Evolutionary conservation across 2,329 filamentous ascomycete species (phyloP), one percentile per base, ranked within the genome.

Genomic region (Albifimbria verrucaria): DNA sequence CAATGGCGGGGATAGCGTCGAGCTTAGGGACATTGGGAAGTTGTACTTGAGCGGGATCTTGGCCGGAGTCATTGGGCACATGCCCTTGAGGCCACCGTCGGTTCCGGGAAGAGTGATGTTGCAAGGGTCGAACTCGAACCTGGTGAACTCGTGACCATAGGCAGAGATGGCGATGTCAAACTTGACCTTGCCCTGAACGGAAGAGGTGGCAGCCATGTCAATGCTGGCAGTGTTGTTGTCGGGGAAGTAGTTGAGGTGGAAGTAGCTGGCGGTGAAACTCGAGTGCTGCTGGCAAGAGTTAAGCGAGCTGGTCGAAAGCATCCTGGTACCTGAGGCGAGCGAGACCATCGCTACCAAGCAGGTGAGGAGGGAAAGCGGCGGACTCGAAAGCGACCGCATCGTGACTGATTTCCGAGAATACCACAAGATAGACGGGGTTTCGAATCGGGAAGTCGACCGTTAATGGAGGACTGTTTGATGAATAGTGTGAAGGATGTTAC

Each of bases 61-160:
- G 59, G 91, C 92, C 9, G 90, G 84, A 58, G 85, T 88, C 92
- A 97, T 96, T 54, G 92, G 92, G 72, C 93, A 97, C 64, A 97
- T 81, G 69, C 91, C 90, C 55, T 78, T 72, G 56, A 95, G 77
- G 57, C 82, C 78, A 25, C 21, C 17, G 22, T 23, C 4, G 15
- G 12, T 39, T 39, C 32, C 32, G 18, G 32, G 6, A 4, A 39
- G 12, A 5, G 5, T 15, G 53, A 78, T 75, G 24, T 81, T 73
- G 77, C 93, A 97, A 45, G 93, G 93, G 66, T 96, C 77, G 60
- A 97, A 70, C 4, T 75, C 83, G 60, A 83, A 73, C 57, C 79
- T 81, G 61, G 93, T 72, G 59, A 90, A 84, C 32, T 82, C 76
- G 71, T 88, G 91, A 50, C 93, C 93, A 68, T 97, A 97, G 49